Conservation (phyloP, 164 flowering plant species). For the Buxus sempervirens region DNA sequence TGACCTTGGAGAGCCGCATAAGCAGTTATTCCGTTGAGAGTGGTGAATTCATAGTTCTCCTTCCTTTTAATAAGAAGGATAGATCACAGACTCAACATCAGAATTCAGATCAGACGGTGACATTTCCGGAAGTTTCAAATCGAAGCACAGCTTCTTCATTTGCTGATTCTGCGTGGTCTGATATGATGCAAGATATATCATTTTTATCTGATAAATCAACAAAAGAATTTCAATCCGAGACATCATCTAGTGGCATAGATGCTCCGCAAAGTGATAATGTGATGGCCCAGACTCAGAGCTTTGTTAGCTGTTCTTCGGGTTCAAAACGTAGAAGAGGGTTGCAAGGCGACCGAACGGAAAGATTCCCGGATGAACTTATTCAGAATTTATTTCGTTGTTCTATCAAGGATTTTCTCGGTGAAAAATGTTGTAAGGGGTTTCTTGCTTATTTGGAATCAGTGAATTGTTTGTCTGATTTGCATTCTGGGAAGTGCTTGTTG, state of each 20-base stretch:
- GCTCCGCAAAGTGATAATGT: conserved; percentile 8
- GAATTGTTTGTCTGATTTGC: conserved; percentile 49
- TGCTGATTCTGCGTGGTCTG: conserved; percentile 65
- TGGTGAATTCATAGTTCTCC: conserved; percentile 63
- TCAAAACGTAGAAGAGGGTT: conserved; percentile 28
- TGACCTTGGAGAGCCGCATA: conserved; percentile 41
- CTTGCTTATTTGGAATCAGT: conserved; percentile 37
- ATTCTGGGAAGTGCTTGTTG: conserved; percentile 38
- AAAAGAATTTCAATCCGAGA: conserved; percentile 8
- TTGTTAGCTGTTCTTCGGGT: conserved; percentile 4
- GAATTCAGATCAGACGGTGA: conserved; percentile 11
- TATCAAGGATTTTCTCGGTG: conserved; percentile 24
- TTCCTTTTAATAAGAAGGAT: conserved; percentile 71
- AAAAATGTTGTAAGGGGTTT: conserved; percentile 28
- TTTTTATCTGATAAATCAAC: conserved; percentile 18
- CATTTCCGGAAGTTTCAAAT: neutral
- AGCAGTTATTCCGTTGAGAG: conserved; percentile 24
- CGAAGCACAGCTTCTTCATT: conserved; percentile 22
- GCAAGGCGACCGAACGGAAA: conserved; percentile 8
- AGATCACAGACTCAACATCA: conserved; percentile 13
- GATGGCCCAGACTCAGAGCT: conserved; percentile 7
- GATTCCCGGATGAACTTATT: conserved; percentile 26
- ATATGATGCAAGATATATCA: conserved; percentile 64
- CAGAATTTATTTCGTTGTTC: conserved; percentile 27
- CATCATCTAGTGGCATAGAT: neutral